Conservation (phyloP, 768 basidiomycete genomes). For the Boletus rubroflammeus region DNA sequence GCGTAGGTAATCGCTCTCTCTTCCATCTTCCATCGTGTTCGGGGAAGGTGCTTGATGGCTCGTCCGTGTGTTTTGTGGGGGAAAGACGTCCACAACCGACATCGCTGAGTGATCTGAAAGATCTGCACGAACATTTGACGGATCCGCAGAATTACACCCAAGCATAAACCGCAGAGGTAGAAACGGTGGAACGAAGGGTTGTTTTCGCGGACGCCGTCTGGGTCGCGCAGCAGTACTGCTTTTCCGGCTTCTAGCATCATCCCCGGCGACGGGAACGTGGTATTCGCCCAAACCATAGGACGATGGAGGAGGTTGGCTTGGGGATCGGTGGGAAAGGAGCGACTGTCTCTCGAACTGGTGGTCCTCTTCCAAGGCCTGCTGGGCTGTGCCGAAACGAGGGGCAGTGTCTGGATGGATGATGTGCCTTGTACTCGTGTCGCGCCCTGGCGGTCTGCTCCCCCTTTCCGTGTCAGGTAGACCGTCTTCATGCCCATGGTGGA, state of each 20-base stretch:
- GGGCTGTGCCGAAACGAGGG: constrained; percentile 4
- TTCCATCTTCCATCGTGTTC: constrained; percentile 32
- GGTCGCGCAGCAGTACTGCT: constrained; percentile 21
- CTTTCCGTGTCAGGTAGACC: constrained; percentile 8
- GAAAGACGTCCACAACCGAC: constrained; percentile 40
- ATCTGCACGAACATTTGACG: background rate
- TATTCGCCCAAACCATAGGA: constrained; percentile 19
- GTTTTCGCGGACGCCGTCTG: constrained; percentile 25
- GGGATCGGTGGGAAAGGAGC: constrained; percentile 26
- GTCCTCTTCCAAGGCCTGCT: constrained; percentile 6
- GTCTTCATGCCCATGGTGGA: constrained; percentile 41
- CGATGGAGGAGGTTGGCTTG: constrained; percentile 14
- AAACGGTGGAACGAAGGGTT: constrained; percentile 35
- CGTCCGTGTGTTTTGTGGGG: constrained; percentile 17
- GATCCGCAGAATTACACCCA: constrained; percentile 8
- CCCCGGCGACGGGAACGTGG: constrained; percentile 5
- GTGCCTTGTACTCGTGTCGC: background rate
- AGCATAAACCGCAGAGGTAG: constrained; percentile 27
- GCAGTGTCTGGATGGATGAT: background rate
- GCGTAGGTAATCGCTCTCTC: constrained; percentile 74
- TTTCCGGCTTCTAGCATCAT: constrained; percentile 28
- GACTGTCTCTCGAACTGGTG: constrained; percentile 26
- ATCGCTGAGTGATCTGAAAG: constrained; percentile 14
- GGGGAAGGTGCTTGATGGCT: constrained; percentile 13
- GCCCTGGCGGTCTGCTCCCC: constrained; percentile 7